Evolutionary conservation across 2,329 filamentous ascomycete genomes (phyloP).

Genomic region (Fusarium newnesense): DNA sequence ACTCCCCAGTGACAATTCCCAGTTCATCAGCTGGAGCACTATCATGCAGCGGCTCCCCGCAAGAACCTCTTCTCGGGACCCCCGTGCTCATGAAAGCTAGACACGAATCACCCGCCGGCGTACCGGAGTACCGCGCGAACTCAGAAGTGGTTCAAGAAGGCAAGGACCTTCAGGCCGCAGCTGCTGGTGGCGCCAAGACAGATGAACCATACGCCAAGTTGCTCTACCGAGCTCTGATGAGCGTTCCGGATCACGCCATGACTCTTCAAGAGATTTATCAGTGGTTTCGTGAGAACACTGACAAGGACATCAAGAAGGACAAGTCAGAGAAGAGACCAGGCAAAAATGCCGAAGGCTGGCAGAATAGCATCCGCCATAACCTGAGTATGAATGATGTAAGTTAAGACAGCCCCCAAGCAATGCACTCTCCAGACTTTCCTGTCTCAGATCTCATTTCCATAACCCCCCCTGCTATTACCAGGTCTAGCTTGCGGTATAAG

Average conservation of each 20-base stretch:
- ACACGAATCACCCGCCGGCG: conserved; percentile 7
- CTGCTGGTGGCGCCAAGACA: conserved; percentile 36
- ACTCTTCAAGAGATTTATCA: conserved; percentile 87
- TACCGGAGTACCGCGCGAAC: conserved; percentile 11
- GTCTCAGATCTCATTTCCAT: conserved; percentile 21
- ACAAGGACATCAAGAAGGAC: conserved; percentile 76
- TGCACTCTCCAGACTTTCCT: conserved; percentile 20
- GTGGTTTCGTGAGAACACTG: conserved; percentile 87
- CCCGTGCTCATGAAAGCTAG: conserved; percentile 25
- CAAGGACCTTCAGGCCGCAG: conserved; percentile 6
- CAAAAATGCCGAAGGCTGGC: conserved; percentile 75
- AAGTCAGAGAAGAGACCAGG: conserved; percentile 43
- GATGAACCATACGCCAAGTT: conserved; percentile 83
- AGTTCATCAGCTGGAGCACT: conserved; percentile 26
- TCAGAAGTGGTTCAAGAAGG: conserved; percentile 21
- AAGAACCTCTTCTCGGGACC: conserved; percentile 27
- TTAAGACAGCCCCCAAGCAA: conserved; percentile 5
- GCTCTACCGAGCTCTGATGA: conserved; percentile 80
- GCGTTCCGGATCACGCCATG: conserved; percentile 74
- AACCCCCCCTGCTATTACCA: conserved; percentile 1
- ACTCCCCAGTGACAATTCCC: conserved; percentile 17
- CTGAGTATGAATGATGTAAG: conserved; percentile 92
- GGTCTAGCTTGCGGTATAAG: conserved; percentile 19
- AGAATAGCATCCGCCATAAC: conserved; percentile 96
- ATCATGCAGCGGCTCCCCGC: conserved; percentile 37